Evolutionary conservation across 371 early-diverging fungal genomes (phyloP), one percentile per base, ranked within the genome.

Genomic region (Mortierella polycephala): DNA sequence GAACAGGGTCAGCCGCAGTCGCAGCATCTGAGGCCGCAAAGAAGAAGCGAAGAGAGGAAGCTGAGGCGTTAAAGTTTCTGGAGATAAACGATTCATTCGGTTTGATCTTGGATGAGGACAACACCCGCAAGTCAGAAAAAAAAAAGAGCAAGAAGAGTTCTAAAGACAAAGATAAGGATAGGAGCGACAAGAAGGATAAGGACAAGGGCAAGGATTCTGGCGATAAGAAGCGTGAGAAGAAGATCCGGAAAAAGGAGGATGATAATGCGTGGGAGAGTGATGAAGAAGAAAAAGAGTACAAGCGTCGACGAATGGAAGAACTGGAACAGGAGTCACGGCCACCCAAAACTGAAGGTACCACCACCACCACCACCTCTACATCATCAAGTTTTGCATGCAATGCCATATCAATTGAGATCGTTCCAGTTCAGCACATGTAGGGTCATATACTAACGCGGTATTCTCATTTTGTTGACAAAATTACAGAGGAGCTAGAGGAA

Each of bases 11-110:
- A 30, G 30, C 30, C 4, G 30, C 30, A 30, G 30, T 1, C 1
- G 1, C 77, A 7, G 79, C 80, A 45, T 47, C 81, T 14, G 84
- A 80, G 44, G 82, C 82, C 23, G 83, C 85, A 20, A 88, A 86
- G 75, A 82, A 85, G 62, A 86, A 87, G 65, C 85, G 83, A 61
- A 81, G 82, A 59, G 92, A 91, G 56, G 85, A 75, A 11, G 66
- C 62, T 7, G 70, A 65, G 1, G 66, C 85, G 30, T 73, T 85
- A 2, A 75, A 77, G 49, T 62, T 92, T 46, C 69, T 89, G 20
- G 85, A 86, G 68, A 88, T 88, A 63, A 92, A 91, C 54, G 87
- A 85, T 18, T 70, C 85, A 12, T 91, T 85, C 61, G 81, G 82
- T 3, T 64, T 90, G 18, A 52, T 92, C 40, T 40, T 88, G 57